Evolutionary conservation across 768 basidiomycete species (phyloP).

Genomic region (Nidularia sp.): DNA sequence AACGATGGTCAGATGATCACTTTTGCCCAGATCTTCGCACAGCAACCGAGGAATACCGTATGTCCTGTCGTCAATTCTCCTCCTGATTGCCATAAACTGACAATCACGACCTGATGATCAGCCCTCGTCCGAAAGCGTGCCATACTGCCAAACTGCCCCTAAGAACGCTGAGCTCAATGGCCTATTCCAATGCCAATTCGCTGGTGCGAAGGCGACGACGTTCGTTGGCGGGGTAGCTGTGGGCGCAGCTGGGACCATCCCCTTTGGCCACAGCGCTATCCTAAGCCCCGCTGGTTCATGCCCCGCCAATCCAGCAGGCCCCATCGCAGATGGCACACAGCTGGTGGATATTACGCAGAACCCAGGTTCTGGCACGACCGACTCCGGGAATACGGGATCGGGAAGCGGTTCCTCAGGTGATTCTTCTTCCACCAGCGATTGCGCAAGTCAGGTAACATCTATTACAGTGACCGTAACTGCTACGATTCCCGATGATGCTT

Average conservation of each 20-base stretch:
- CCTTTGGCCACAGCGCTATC: conserved; percentile 30
- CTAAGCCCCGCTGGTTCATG: conserved; percentile 44
- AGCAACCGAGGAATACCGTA: conserved; percentile 49
- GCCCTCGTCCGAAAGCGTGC: conserved; percentile 41
- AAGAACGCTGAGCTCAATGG: conserved; percentile 44
- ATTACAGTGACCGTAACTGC: too few species aligned
- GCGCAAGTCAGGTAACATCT: too few species aligned
- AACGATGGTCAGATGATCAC: conserved; percentile 39
- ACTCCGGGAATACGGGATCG: neutral
- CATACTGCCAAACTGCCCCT: conserved; percentile 47
- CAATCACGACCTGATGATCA: conserved; percentile 7
- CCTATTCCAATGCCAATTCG: conserved; percentile 52
- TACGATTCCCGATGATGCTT: conserved; percentile 7
- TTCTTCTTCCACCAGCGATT: neutral
- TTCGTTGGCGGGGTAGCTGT: conserved; percentile 26
- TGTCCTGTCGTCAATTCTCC: conserved; percentile 6
- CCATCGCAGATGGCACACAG: conserved; percentile 41
- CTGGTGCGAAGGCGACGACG: conserved; percentile 31
- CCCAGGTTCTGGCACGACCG: conserved; percentile 15
- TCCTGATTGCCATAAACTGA: neutral
- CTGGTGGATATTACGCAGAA: conserved; percentile 29
- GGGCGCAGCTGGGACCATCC: conserved; percentile 39
- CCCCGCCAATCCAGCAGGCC: conserved; percentile 37
- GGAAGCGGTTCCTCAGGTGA: neutral
- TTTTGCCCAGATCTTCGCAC: conserved; percentile 42